These are phyloP conservation scores for Lachancea sp. DNA, from an alignment of 805 yeast genomes.

Conservation along the genomic window DNA sequence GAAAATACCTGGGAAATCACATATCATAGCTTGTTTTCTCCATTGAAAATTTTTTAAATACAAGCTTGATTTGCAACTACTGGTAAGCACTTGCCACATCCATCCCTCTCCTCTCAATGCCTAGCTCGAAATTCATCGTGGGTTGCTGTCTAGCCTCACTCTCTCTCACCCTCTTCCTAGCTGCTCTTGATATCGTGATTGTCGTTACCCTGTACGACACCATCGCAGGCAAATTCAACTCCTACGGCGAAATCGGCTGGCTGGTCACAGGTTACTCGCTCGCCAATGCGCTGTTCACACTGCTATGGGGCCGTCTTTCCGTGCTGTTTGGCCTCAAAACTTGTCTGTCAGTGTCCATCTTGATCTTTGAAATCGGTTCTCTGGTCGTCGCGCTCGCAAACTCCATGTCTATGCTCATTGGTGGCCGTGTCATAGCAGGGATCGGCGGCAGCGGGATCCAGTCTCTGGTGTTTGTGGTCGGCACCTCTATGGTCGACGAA, in stretches of 20 bases:
- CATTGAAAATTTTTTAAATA: no score
- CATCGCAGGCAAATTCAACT: conserved; percentile 44
- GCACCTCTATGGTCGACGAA: conserved; percentile 34
- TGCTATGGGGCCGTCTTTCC: conserved; percentile 62
- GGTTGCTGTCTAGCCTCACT: conserved; percentile 14
- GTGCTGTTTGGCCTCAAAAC: conserved; percentile 53
- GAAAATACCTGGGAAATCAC: no score
- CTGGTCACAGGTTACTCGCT: conserved; percentile 48
- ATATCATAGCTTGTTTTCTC: no score
- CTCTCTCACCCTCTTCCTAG: conserved; percentile 24
- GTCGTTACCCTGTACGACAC: conserved; percentile 44
- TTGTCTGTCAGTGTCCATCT: conserved; percentile 44
- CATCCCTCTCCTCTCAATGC: not conserved
- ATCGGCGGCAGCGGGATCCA: conserved; percentile 67
- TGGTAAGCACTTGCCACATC: no score
- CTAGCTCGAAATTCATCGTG: not conserved
- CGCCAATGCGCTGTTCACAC: conserved; percentile 47
- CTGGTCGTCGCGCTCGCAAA: conserved; percentile 49
- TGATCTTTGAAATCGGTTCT: conserved; percentile 58
- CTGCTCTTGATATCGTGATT: conserved; percentile 55
- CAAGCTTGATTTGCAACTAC: no score
- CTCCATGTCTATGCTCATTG: conserved; percentile 55
- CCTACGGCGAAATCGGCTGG: conserved; percentile 53
- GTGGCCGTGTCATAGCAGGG: conserved; percentile 67
- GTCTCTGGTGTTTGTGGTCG: conserved; percentile 48